Percentiles rank a stretch among this genome's conserved stretches.
Conservation (phyloP, 2,329 filamentous ascomycete genomes). For the Blastomyces parvus region DNA sequence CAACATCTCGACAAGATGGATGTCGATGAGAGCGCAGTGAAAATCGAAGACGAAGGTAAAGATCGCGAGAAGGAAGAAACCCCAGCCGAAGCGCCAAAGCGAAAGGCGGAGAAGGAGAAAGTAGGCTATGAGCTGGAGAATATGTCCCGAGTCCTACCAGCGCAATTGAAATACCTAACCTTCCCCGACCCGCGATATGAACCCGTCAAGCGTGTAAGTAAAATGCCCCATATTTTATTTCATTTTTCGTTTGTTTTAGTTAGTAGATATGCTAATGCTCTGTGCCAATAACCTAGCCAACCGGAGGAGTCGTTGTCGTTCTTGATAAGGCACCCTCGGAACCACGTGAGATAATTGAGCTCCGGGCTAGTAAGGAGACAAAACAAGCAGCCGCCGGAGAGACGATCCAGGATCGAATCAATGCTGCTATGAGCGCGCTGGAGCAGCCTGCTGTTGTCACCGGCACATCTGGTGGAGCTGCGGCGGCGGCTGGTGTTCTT, state of each 20-base stretch:
- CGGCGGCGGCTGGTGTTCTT: constrained; percentile 67
- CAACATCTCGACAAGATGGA: constrained; percentile 79
- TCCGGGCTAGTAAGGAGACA: constrained; percentile 72
- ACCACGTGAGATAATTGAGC: constrained; percentile 70
- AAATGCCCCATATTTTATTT: constrained; percentile 1
- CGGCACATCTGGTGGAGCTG: constrained; percentile 44
- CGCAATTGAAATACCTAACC: constrained; percentile 90
- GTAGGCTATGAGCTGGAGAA: constrained; percentile 92
- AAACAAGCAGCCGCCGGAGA: constrained; percentile 32
- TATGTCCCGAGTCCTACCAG: constrained; percentile 87
- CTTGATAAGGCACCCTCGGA: constrained; percentile 73
- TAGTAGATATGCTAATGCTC: background rate
- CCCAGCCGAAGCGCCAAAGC: constrained; percentile 57
- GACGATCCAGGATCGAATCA: constrained; percentile 38
- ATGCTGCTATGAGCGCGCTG: constrained; percentile 29
- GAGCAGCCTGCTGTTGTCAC: constrained; percentile 16
- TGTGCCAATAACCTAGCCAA: constrained; percentile 52
- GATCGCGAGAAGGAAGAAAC: constrained; percentile 53
- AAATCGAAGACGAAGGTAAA: constrained; percentile 54
- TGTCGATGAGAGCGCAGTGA: constrained; percentile 43
- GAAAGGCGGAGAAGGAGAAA: constrained; percentile 93
- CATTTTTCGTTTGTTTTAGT: background rate
- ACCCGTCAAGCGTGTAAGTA: constrained; percentile 76
- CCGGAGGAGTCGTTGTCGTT: constrained; percentile 86
- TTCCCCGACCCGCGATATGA: constrained; percentile 85